Conservation (phyloP, 345 rosid species). For the Euphorbia pulcherrima region DNA sequence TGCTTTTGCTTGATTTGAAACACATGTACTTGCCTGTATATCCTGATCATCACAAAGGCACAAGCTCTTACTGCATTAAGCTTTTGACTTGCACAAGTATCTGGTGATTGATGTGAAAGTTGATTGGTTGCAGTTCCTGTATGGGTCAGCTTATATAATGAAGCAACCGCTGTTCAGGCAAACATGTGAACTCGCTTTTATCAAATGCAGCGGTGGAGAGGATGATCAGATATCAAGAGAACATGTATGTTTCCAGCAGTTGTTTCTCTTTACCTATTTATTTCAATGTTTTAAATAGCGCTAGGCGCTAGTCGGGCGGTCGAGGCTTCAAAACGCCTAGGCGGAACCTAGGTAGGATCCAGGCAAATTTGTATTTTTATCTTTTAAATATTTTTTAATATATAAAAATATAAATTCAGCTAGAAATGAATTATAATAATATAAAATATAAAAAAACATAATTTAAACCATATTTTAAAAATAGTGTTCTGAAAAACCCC, state of each 20-base stretch:
- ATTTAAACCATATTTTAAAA: too few relatives aligned
- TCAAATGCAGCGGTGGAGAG: conserved; percentile 46
- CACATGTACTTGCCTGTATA: neutral
- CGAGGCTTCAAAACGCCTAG: too few relatives aligned
- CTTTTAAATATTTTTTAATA: too few relatives aligned
- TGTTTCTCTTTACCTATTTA: neutral
- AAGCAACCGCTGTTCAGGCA: conserved; percentile 57
- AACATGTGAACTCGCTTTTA: conserved; percentile 63
- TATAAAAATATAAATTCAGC: too few relatives aligned
- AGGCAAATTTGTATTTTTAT: too few relatives aligned
- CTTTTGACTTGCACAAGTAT: too few relatives aligned
- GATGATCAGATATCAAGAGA: conserved; percentile 47
- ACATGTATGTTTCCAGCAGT: conserved; percentile 45
- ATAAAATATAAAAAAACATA: too few relatives aligned
- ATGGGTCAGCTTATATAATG: conserved; percentile 69
- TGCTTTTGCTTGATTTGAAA: conserved; percentile 1
- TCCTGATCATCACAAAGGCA: neutral
- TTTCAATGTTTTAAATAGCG: too few relatives aligned
- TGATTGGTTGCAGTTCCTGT: conserved; percentile 64
- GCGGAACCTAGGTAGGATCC: too few relatives aligned
- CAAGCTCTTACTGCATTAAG: neutral
- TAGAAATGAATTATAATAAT: too few relatives aligned
- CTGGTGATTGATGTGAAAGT: neutral
- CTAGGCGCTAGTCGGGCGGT: too few relatives aligned
- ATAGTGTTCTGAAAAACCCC: too few relatives aligned